Evolutionary conservation across 257 asterid species (phyloP), one percentile per base, ranked within the genome.

Genomic region (Forsythia viridissima): DNA sequence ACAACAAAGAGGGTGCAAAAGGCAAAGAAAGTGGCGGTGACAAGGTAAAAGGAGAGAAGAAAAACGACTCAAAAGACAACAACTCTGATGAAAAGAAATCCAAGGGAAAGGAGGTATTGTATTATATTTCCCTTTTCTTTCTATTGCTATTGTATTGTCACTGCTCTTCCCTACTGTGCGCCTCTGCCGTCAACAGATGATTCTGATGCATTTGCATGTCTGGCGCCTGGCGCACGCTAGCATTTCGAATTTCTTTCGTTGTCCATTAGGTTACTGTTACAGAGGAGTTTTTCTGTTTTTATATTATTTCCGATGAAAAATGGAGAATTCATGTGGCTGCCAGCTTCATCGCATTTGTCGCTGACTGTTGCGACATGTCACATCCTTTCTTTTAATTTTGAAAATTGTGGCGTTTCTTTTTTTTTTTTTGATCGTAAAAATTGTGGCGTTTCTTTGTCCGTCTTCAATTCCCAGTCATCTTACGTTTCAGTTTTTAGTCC

Each of bases 81-180:
- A 79, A 84, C 3, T 30, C 42, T 80, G 12, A 79, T 30, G 34
- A 30, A 30, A 30, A 30, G 34, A 30, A 30, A 30, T 30, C 34
- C 34, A 30, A 89, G 18, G 73, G 76, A 80, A 86, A 82, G 43
- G 85, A 84, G 89, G 89, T 87, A 79, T 3, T 36, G 43, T 43
- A 4, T 2, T 11, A 36, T 44, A 13, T 61, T 68, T 21, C 13
- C 34, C 34, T 30, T 30, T 30, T 30, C 34, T 30, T 30, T 30
- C 34, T 1, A 30, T 30, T 30, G 34, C 34, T 8, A 66, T 66
- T 34, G 5, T 18, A 18, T 24, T 66, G 12, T 30, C 39, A 3
- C 39, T 76, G 77, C 11, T 30, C 71, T 65, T 69, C 39, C 51
- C 61, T 79, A 41, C 65, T 52, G 72, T 82, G 77, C 76, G 74